Evolutionary conservation across 2,329 filamentous ascomycete species (phyloP), one percentile per base, ranked within the genome.

Genomic region (Akanthomyces muscarius): DNA sequence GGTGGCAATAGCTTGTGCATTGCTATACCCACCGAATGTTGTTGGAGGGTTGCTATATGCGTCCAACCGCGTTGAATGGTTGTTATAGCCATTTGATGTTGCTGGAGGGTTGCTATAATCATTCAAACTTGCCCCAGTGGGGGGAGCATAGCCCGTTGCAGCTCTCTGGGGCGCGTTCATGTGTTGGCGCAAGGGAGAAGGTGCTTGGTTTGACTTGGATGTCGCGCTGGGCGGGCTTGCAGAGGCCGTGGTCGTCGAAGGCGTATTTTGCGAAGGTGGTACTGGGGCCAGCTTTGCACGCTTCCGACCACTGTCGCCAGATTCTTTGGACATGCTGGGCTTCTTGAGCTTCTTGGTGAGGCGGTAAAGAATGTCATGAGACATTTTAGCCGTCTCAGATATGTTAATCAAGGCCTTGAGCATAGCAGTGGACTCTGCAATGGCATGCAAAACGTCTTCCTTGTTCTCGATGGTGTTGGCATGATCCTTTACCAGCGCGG

Each of bases 401-500:
- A 75, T 64, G 16, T 61, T 62, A 23, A 71, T 71, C 2, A 76
- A 66, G 23, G 68, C 68, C 42, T 71, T 68, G 18, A 80, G 66
- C 63, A 77, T 66, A 4, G 65, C 67, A 10, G 77, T 69, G 0
- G 75, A 71, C 5, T 69, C 68, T 4, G 70, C 67, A 55, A 83
- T 77, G 2, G 74, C 71, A 18, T 75, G 45, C 71, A 70, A 41
- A 1, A 81, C 73, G 25, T 78, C 73, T 0, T 76, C 72, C 13
- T 76, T 75, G 41, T 72, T 75, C 1, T 63, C 53, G 14, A 63
- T 63, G 36, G 61, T 63, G 36, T 63, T 57, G 75, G 74, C 3
- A 81, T 73, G 5, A 70, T 73, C 81, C 65, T 83, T 81, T 10
- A 82, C 76, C 6, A 84, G 69, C 0, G 80, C 79, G 0, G 81